These are phyloP conservation scores for Teunomyces stri DNA, from an alignment of 805 yeast species.

Conservation along the genomic window DNA sequence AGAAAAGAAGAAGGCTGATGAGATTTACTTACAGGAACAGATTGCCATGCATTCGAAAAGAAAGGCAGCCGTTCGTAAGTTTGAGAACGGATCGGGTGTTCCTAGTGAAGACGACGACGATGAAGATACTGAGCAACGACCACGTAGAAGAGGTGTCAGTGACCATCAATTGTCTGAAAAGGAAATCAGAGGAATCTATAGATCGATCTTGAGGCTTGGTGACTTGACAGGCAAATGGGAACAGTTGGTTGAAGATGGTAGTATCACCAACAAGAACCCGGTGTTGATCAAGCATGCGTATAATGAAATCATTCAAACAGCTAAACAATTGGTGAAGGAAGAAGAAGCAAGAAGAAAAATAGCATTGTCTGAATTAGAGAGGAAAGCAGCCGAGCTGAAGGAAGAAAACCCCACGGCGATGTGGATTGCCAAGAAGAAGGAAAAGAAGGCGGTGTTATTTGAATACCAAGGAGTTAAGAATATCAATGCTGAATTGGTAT, in stretches of 20 bases:
- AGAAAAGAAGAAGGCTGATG: conserved; percentile 83
- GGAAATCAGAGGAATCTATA: conserved; percentile 82
- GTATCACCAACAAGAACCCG: conserved; percentile 79
- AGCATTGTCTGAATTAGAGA: conserved; percentile 57
- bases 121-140: conserved; percentile 24
- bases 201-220: conserved; percentile 79
- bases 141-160: conserved; percentile 23
- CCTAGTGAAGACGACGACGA: conserved; percentile 25
- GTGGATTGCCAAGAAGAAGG: conserved; percentile 68
- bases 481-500: conserved; percentile 83
- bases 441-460: conserved; percentile 85
- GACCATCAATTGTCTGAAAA: conserved; percentile 68
- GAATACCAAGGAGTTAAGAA: conserved; percentile 85
- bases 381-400: conserved; percentile 55
- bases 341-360: conserved; percentile 65
- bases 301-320: conserved; percentile 62
- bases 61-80: conserved; percentile 66
- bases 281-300: conserved; percentile 73
- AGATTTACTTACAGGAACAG: conserved; percentile 82
- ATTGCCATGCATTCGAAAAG: conserved; percentile 83
- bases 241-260: conserved; percentile 84
- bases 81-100: conserved; percentile 29
- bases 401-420: conserved; percentile 49
- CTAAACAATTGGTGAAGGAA: conserved; percentile 57
- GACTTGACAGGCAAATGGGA: conserved; percentile 77